phyloP scores from a whole-genome alignment of 1,284 basidiomycete species.

The Leccinum angustisporum region DNA sequence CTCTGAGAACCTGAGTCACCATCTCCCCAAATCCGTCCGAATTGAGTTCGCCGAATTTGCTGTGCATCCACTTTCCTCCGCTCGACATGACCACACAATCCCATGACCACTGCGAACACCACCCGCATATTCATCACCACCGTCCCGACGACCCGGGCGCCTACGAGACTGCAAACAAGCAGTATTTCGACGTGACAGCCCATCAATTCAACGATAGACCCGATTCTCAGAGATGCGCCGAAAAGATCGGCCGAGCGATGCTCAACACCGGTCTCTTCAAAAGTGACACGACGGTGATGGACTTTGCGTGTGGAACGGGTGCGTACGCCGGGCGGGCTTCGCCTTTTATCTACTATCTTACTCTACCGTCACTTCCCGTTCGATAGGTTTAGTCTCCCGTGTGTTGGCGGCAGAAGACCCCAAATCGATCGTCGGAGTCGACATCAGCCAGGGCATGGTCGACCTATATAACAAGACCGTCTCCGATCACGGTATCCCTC shows the following conservation, averaged over 20 bases:
- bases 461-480: conserved; percentile 60
- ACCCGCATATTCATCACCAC: background rate
- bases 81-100: background rate
- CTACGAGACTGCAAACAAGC: conserved; percentile 23
- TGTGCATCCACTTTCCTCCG: background rate
- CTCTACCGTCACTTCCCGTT: background rate
- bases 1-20: background rate
- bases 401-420: conserved; percentile 50
- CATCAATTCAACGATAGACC: conserved; percentile 30
- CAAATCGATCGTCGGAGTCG: conserved; percentile 63
- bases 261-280: conserved; percentile 49
- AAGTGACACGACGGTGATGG: conserved; percentile 57
- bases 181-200: conserved; percentile 25
- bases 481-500: conserved; percentile 53
- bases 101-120: conserved; percentile 1
- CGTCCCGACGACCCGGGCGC: background rate
- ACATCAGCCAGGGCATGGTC: conserved; percentile 68
- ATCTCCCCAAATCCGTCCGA: background rate
- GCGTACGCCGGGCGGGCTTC: conserved; percentile 8
- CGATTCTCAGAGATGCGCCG: conserved; percentile 26
- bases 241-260: conserved; percentile 44
- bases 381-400: conserved; percentile 55
- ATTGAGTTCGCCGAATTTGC: background rate
- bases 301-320: conserved; percentile 74
- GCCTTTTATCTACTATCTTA: background rate